Percentiles rank a stretch among this genome's conserved stretches.
phyloP scores from a whole-genome alignment of 2,329 filamentous ascomycete species.

The Penicillium polonicum region DNA sequence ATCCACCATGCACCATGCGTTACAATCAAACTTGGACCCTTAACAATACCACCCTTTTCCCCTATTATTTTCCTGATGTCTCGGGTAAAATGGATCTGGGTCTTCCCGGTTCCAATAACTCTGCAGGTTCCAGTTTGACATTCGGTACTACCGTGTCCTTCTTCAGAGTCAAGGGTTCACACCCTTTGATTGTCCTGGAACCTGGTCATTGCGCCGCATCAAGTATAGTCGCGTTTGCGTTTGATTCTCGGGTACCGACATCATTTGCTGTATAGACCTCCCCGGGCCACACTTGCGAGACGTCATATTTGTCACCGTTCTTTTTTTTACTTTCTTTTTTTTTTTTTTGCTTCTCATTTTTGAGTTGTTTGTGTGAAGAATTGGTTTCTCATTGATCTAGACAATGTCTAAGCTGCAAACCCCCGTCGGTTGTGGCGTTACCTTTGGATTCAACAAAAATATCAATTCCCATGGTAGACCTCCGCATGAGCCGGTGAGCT shows the following conservation, averaged over 20 bases:
- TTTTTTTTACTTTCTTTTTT: constrained; percentile 1
- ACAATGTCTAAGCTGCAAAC: constrained; percentile 27
- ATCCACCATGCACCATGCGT: neutral
- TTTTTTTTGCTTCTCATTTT: constrained; percentile 6
- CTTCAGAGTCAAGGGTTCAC: neutral
- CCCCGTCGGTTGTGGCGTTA: constrained; percentile 23
- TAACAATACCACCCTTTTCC: constrained; percentile 4
- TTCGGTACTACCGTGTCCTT: constrained; percentile 18
- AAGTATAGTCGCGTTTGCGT: constrained; percentile 8
- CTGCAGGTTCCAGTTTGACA: constrained; percentile 1
- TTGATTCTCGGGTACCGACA: constrained; percentile 19
- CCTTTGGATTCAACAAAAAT: constrained; percentile 28
- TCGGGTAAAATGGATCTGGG: constrained; percentile 1
- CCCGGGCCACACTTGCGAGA: constrained; percentile 1
- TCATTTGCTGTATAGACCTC: neutral
- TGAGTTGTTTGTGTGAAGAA: constrained; percentile 7
- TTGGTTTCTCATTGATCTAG: neutral
- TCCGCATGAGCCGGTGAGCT: constrained; percentile 41
- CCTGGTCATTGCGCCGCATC: constrained; percentile 16
- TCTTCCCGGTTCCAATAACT: neutral
- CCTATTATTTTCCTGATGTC: neutral
- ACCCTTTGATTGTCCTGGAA: constrained; percentile 8
- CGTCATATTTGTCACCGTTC: constrained; percentile 10
- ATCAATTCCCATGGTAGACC: constrained; percentile 38
- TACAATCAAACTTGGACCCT: neutral